Conservation (phyloP, 2,329 filamentous ascomycete species). For the Chaetomiaceae sp. region DNA sequence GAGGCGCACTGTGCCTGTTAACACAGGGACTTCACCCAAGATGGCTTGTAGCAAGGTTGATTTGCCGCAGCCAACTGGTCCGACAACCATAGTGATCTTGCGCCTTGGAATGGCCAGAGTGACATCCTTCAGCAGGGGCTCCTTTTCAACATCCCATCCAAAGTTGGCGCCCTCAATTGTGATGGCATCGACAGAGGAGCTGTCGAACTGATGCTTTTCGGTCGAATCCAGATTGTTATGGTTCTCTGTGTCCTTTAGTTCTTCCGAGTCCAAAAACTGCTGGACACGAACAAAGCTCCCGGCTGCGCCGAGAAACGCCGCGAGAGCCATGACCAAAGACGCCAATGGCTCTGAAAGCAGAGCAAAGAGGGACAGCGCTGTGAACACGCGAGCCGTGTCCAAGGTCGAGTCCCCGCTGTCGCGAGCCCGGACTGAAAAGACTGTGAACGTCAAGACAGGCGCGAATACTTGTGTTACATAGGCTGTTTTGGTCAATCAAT, state of each 20-base stretch:
- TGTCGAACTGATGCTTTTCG: conserved; percentile 8
- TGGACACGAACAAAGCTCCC: conserved; percentile 34
- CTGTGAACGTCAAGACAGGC: conserved; percentile 32
- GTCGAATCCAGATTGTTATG: not conserved
- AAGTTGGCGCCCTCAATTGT: conserved; percentile 12
- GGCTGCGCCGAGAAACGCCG: conserved; percentile 31
- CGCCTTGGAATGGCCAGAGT: conserved; percentile 15
- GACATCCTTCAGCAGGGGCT: conserved; percentile 16
- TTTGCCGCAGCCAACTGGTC: conserved; percentile 42
- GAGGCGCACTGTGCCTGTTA: conserved; percentile 28
- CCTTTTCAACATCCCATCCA: conserved; percentile 21
- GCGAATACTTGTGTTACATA: conserved; percentile 29
- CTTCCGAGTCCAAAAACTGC: conserved; percentile 29
- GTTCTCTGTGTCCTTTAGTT: conserved; percentile 20
- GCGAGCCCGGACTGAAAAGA: conserved; percentile 32
- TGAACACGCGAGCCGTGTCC: conserved; percentile 34
- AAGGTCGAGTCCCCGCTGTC: conserved; percentile 26
- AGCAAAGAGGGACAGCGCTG: conserved; percentile 33
- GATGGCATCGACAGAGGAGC: conserved; percentile 16
- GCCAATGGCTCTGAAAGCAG: conserved; percentile 32
- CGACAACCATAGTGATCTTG: conserved; percentile 34
- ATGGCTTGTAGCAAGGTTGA: conserved; percentile 36
- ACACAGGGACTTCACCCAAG: conserved; percentile 32
- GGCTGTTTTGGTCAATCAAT: conserved; percentile 10
- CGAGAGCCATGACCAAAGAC: conserved; percentile 31